Evolutionary conservation across 306 rosid genomes (phyloP), one percentile per base, ranked within the genome.

Genomic region (Fragaria iinumae): DNA sequence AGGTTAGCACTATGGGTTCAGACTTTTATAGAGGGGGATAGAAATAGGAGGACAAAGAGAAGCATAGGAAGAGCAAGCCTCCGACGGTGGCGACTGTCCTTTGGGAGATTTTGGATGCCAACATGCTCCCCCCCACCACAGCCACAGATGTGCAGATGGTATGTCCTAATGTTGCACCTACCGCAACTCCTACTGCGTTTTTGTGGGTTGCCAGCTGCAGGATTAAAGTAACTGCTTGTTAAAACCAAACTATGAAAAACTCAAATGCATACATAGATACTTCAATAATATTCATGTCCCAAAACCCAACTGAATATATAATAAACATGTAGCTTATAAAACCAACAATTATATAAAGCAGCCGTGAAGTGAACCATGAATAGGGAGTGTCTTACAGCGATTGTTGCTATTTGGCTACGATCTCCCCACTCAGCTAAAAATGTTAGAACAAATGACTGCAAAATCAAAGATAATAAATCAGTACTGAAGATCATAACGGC

Each of bases 371-470:
- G 71, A 67, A 50, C 72, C 38, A 71, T 18, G 64, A 29, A n/a
- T 66, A 34, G 63, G 32, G 53, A 20, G n/a, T 13, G 18, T 32
- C 99, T 87, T 87, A 96, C 99, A 20, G 99, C 99, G 79, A 96
- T 96, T 56, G 99, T 96, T 1, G 99, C 99, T 80, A 96, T 96
- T 86, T 96, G 99, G 89, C 99, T 96, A 23, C 98, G 99, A 80
- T 96, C 99, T 5, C 99, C 99, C 99, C 99, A 96, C 86, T 96
- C 99, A 10, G 99, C 99, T 69, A 96, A 91, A 83, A 96, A 96
- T 56, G 99, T 96, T 76, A 96, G 84, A 79, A 93, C 77, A 56
- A 96, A 96, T 45, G 99, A 88, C 99, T 93, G 91, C 89, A 84
- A 77, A 69, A 25, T 63, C 50, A n/a, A 74, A 73, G 45, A 80